Conservation (phyloP, 768 basidiomycete species). For the Plicaturopsis crispa region DNA sequence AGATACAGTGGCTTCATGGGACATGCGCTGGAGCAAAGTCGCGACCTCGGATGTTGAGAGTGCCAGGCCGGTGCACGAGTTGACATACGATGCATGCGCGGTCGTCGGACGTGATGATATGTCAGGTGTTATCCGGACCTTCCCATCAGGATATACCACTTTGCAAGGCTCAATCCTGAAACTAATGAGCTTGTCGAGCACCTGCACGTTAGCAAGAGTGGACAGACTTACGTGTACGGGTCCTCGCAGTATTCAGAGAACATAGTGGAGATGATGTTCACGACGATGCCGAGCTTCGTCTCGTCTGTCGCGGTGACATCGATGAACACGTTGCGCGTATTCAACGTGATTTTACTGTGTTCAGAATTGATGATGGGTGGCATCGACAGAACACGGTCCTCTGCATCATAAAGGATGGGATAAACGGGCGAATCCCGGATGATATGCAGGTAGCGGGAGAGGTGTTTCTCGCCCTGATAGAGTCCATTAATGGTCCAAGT, state of each 20-base stretch:
- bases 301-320: conserved; percentile 96
- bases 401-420: conserved; percentile 92
- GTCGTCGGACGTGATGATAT: conserved; percentile 63
- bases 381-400: conserved; percentile 88
- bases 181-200: conserved; percentile 5
- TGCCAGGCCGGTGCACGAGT: conserved; percentile 86
- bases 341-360: conserved; percentile 92
- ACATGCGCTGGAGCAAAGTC: conserved; percentile 78
- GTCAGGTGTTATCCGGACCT: conserved; percentile 71
- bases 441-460: conserved; percentile 84
- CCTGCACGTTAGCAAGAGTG: not conserved
- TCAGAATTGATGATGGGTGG: conserved; percentile 98
- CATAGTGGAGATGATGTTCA: conserved; percentile 95
- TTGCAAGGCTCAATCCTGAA: conserved; percentile 89
- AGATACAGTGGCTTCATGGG: conserved; percentile 51
- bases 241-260: conserved; percentile 94
- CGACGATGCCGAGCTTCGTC: conserved; percentile 93
- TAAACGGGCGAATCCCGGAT: conserved; percentile 94
- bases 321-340: conserved; percentile 92
- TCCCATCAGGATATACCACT: conserved; percentile 73
- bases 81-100: conserved; percentile 87
- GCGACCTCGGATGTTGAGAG: conserved; percentile 62
- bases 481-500: not conserved
- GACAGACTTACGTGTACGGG: conserved; percentile 73
- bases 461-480: conserved; percentile 81